Conservation (phyloP, 2,329 filamentous ascomycete species). For the Ophiocordyceps polyrhachis-furcata region DNA sequence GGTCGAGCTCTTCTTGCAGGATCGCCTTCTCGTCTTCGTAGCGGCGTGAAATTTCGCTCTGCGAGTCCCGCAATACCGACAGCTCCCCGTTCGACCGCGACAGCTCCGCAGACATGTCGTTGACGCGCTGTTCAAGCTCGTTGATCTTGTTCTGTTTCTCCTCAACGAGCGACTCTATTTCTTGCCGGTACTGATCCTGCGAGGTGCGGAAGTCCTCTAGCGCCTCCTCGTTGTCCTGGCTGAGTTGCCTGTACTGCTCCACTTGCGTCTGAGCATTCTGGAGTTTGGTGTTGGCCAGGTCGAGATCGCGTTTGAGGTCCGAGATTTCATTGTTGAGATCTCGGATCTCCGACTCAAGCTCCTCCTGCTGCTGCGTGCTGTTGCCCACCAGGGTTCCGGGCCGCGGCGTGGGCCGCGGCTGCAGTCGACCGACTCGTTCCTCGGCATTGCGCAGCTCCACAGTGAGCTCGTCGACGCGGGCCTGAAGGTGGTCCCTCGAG, state of each 20-base stretch:
- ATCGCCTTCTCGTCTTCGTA: slow-evolving; percentile 68
- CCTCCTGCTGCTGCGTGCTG: slow-evolving; percentile 24
- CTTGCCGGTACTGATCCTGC: slow-evolving; percentile 72
- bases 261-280: slow-evolving; percentile 64
- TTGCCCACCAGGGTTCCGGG: slow-evolving; percentile 24
- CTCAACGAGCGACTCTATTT: slow-evolving; percentile 56
- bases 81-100: slow-evolving; percentile 67
- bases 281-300: slow-evolving; percentile 61
- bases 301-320: slow-evolving; percentile 73
- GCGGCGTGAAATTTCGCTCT: slow-evolving; percentile 52
- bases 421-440: slow-evolving; percentile 65
- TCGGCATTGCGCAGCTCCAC: slow-evolving; percentile 80
- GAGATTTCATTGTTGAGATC: slow-evolving; percentile 70
- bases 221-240: slow-evolving; percentile 73
- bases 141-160: slow-evolving; percentile 65
- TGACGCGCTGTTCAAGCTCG: slow-evolving; percentile 65
- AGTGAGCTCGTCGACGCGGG: slow-evolving; percentile 71
- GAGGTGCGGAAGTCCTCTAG: slow-evolving; percentile 61
- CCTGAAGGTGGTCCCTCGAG: slow-evolving; percentile 72
- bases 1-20: slow-evolving; percentile 59
- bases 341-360: slow-evolving; percentile 45
- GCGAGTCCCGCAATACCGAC: slow-evolving; percentile 58
- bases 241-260: slow-evolving; percentile 77
- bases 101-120: slow-evolving; percentile 70
- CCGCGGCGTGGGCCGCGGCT: slow-evolving; percentile 55